Conservation (phyloP, 1,284 basidiomycete genomes). For the Ganoderma meredithae region DNA sequence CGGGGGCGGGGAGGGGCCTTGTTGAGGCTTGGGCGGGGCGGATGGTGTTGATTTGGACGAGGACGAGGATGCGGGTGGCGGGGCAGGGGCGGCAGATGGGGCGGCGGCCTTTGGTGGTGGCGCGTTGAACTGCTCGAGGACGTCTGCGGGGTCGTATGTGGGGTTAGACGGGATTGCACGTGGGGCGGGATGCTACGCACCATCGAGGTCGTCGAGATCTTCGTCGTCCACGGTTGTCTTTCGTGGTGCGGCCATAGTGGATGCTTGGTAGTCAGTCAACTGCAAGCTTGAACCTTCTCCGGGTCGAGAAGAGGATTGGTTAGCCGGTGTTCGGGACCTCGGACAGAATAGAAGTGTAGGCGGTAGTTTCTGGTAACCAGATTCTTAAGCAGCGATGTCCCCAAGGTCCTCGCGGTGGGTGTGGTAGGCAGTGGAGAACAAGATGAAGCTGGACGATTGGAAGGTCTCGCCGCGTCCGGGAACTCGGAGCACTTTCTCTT, state of each 20-base stretch:
- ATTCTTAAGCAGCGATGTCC: background rate
- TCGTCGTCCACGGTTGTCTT: constrained; percentile 54
- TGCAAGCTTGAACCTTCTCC: background rate
- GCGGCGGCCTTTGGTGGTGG: constrained; percentile 35
- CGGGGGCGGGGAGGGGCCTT: constrained; percentile 23
- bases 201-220: constrained; percentile 80
- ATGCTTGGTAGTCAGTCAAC: background rate
- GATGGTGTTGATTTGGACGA: constrained; percentile 10
- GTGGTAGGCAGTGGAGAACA: background rate
- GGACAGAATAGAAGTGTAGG: background rate
- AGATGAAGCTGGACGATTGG: background rate
- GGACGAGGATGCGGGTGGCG: constrained; percentile 20
- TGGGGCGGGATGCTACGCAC: constrained; percentile 46
- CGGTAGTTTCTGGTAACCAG: background rate
- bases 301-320: background rate
- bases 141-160: constrained; percentile 48
- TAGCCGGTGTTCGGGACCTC: background rate
- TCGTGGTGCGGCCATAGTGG: constrained; percentile 31
- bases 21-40: constrained; percentile 1
- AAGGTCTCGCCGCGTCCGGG: background rate
- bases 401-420: background rate
- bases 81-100: constrained; percentile 34
- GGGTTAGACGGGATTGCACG: background rate
- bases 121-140: constrained; percentile 58
- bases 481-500: background rate